These are phyloP conservation scores for Colletotrichum scovillei DNA, from an alignment of 2,329 filamentous ascomycete species.

Conservation along the genomic window DNA sequence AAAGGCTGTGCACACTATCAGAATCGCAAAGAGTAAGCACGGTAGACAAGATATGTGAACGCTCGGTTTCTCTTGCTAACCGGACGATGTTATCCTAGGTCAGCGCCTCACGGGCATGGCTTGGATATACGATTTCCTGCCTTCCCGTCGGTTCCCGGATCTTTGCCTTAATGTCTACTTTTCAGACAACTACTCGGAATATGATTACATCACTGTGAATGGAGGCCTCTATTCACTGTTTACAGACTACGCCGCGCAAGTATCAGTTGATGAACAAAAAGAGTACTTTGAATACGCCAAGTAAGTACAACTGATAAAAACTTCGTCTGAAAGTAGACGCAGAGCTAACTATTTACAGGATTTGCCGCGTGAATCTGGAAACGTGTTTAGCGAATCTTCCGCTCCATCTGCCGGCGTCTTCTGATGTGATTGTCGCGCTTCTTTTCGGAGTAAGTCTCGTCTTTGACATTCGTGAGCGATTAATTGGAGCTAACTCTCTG, in stretches of 20 bases:
- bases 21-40: constrained; percentile 10
- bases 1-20: constrained; percentile 27
- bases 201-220: constrained; percentile 48
- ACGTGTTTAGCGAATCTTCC: constrained; percentile 45
- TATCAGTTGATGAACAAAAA: constrained; percentile 36
- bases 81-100: neutral
- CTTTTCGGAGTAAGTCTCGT: constrained; percentile 36
- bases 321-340: neutral
- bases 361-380: constrained; percentile 45
- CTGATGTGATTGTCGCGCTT: constrained; percentile 40
- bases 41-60: too few species aligned
- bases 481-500: neutral
- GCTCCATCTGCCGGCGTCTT: constrained; percentile 45
- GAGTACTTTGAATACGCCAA: constrained; percentile 40
- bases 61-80: neutral
- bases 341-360: neutral
- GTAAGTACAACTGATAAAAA: neutral
- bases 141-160: constrained; percentile 45
- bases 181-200: constrained; percentile 45
- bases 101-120: constrained; percentile 28
- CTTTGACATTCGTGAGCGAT: neutral
- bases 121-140: constrained; percentile 46
- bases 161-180: constrained; percentile 48
- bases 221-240: constrained; percentile 40
- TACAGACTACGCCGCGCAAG: constrained; percentile 28